Conservation (phyloP, 352 stramenopile genomes). For the Phytopythium boreale region DNA sequence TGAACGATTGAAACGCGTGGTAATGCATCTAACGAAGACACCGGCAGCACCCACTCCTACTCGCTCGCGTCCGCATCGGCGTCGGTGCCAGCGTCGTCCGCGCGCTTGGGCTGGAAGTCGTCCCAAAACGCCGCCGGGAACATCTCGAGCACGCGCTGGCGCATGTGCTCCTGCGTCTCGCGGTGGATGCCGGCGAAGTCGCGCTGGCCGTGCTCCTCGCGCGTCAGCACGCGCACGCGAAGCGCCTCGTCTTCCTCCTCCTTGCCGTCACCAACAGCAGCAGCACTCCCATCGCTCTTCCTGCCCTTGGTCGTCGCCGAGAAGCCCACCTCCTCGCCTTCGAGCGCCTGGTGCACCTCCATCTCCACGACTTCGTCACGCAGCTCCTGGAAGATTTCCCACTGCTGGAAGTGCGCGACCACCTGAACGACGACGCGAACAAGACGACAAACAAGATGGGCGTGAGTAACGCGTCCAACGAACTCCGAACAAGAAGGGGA, state of each 20-base stretch:
- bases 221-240: constrained; percentile 42
- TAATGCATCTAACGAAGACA: neutral
- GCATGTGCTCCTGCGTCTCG: constrained; percentile 64
- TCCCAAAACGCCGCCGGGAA: constrained; percentile 59
- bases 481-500: neutral
- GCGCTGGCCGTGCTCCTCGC: constrained; percentile 47
- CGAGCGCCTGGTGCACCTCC: constrained; percentile 42
- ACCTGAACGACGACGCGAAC: constrained; percentile 22
- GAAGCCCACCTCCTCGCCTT: constrained; percentile 55
- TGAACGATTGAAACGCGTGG: neutral
- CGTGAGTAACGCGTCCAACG: neutral
- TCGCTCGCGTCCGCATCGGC: neutral
- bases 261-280: neutral
- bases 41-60: neutral
- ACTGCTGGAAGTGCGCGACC: constrained; percentile 56
- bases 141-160: constrained; percentile 50
- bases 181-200: constrained; percentile 48
- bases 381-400: constrained; percentile 72
- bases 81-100: neutral
- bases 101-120: constrained; percentile 43
- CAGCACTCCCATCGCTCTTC: neutral
- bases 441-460: neutral
- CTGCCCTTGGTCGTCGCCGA: constrained; percentile 7
- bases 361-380: constrained; percentile 30
- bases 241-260: neutral